These are phyloP conservation scores for Musa acuminata DNA, from an alignment of 176 grass and related monocot genomes.

Conservation along the genomic window DNA sequence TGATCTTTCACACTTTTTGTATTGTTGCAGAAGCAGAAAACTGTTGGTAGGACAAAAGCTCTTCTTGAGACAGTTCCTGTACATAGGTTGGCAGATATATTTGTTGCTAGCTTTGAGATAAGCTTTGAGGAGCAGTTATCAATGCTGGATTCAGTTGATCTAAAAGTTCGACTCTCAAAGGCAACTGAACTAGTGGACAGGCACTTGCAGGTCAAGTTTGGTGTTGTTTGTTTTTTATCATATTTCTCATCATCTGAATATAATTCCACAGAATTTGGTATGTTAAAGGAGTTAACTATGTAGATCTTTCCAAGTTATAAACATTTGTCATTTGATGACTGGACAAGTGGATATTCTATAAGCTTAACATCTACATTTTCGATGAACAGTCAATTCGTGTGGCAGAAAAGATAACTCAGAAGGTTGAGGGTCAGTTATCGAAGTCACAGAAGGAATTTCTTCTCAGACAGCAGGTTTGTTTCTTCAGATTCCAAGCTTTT, in stretches of 20 bases:
- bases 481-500: not conserved
- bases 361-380: not conserved
- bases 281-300: not conserved
- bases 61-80: conserved; percentile 96
- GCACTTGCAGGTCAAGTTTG: conserved; percentile 68
- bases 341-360: not conserved
- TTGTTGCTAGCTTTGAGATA: conserved; percentile 99
- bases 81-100: conserved; percentile 94
- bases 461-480: conserved; percentile 73
- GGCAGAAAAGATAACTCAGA: conserved; percentile 99
- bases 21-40: conserved; percentile 79
- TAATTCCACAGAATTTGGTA: not conserved
- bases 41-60: conserved; percentile 84
- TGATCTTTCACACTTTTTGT: not conserved
- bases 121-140: conserved; percentile 97
- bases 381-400: conserved; percentile 83
- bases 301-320: not conserved
- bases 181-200: conserved; percentile 90
- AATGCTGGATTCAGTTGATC: conserved; percentile 93
- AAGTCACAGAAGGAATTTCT: conserved; percentile 98
- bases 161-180: conserved; percentile 90
- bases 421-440: conserved; percentile 92
- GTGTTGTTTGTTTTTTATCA: not conserved
- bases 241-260: not conserved
- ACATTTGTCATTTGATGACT: not conserved